phyloP scores from a whole-genome alignment of 2,329 filamentous ascomycete species.

The Fusarium pseudocircinatum region DNA sequence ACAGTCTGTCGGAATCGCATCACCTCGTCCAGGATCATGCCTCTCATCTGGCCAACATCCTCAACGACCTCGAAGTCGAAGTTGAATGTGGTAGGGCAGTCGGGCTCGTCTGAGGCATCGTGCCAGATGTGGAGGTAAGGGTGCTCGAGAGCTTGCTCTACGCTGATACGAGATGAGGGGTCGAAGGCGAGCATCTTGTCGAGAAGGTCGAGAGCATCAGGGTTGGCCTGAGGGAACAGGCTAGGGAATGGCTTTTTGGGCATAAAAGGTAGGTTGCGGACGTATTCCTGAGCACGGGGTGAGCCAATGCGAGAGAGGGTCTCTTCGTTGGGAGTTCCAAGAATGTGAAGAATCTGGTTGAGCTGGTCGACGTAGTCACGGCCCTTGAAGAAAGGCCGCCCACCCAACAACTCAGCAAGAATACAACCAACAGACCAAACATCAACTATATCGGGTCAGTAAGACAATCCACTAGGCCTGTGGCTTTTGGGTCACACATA shows the following conservation, averaged over 20 bases:
- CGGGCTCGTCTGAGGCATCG: constrained; percentile 93
- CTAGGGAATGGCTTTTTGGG: constrained; percentile 88
- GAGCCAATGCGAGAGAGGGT: constrained; percentile 94
- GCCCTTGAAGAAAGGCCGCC: constrained; percentile 98
- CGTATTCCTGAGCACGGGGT: constrained; percentile 95
- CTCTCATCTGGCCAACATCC: constrained; percentile 92
- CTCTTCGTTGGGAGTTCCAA: constrained; percentile 95
- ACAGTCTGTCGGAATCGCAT: constrained; percentile 78
- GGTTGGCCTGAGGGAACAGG: constrained; percentile 94
- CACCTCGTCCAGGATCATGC: constrained; percentile 97
- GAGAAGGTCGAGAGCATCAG: constrained; percentile 92
- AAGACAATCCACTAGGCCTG: not conserved
- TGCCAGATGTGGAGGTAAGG: constrained; percentile 98
- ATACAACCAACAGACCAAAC: constrained; percentile 99
- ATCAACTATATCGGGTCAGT: constrained; percentile 74
- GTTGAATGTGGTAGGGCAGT: constrained; percentile 93
- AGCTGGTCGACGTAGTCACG: constrained; percentile 99
- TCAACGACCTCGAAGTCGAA: constrained; percentile 99
- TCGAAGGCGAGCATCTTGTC: constrained; percentile 99
- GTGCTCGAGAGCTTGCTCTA: constrained; percentile 95
- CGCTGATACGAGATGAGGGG: constrained; percentile 89
- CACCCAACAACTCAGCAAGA: constrained; percentile 92
- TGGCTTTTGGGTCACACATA: constrained; percentile 62
- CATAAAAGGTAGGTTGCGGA: constrained; percentile 95
- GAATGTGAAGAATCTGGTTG: constrained; percentile 98